phyloP scores from a whole-genome alignment of 768 basidiomycete species.

The Amylocystis lapponica region DNA sequence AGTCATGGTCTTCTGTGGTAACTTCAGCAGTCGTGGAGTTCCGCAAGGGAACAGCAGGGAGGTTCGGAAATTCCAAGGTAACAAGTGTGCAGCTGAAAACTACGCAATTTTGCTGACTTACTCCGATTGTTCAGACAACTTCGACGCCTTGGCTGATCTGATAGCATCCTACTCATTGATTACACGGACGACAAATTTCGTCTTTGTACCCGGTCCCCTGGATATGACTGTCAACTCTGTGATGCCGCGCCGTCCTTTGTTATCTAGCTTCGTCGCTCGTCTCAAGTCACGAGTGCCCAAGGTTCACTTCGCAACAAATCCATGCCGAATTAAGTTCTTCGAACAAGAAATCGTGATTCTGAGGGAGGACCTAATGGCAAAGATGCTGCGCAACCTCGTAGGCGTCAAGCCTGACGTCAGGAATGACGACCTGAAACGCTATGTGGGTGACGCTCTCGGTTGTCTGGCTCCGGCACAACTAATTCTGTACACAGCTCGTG shows the following conservation, averaged over 20 bases:
- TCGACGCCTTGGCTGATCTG: constrained; percentile 81
- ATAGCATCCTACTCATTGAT: constrained; percentile 78
- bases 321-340: constrained; percentile 92
- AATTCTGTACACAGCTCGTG: constrained; percentile 68
- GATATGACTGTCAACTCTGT: constrained; percentile 81
- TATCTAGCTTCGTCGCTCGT: constrained; percentile 66
- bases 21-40: constrained; percentile 84
- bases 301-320: constrained; percentile 81
- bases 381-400: constrained; percentile 89
- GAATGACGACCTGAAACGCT: constrained; percentile 81
- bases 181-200: constrained; percentile 76
- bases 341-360: constrained; percentile 94
- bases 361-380: constrained; percentile 88
- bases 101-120: not conserved
- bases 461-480: constrained; percentile 2
- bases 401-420: constrained; percentile 78
- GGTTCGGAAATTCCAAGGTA: constrained; percentile 83
- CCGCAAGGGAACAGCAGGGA: constrained; percentile 73
- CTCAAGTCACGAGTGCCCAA: constrained; percentile 72
- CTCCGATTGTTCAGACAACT: constrained; percentile 62
- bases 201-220: constrained; percentile 91
- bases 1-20: constrained; percentile 89
- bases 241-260: constrained; percentile 75
- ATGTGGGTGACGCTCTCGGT: constrained; percentile 61
- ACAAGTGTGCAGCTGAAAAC: not conserved